phyloP scores from a whole-genome alignment of 805 yeast genomes.

The Clavispora carvajalis region DNA sequence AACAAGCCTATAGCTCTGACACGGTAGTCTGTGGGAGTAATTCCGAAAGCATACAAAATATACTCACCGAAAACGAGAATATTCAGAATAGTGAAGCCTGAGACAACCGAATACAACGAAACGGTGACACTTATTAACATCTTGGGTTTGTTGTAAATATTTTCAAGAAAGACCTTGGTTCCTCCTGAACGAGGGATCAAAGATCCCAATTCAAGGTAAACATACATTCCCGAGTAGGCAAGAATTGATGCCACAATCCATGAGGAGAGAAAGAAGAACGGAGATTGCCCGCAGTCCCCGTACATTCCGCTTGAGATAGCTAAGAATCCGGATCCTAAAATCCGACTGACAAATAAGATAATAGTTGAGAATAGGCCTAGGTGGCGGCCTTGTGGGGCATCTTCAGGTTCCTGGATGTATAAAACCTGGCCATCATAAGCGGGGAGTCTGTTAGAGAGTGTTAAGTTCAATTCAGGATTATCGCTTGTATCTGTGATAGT shows the following conservation, averaged over 20 bases:
- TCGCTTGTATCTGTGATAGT: neutral
- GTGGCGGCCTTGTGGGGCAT: conserved; percentile 70
- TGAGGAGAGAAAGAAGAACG: conserved; percentile 50
- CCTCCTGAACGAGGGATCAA: conserved; percentile 74
- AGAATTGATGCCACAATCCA: conserved; percentile 61
- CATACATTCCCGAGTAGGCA: conserved; percentile 62
- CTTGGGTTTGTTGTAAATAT: conserved; percentile 56
- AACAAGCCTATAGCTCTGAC: conserved; percentile 29
- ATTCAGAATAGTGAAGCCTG: conserved; percentile 53
- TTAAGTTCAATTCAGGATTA: conserved; percentile 6
- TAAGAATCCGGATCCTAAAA: conserved; percentile 75
- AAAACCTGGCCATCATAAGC: conserved; percentile 5
- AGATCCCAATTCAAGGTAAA: conserved; percentile 66
- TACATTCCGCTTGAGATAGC: conserved; percentile 66
- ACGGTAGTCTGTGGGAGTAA: conserved; percentile 31
- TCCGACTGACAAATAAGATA: conserved; percentile 59
- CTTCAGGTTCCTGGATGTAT: conserved; percentile 37
- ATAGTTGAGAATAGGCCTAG: conserved; percentile 64
- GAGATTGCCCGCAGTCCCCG: conserved; percentile 64
- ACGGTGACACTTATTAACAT: conserved; percentile 49
- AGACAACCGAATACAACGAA: conserved; percentile 44
- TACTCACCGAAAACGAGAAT: conserved; percentile 62
- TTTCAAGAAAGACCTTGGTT: conserved; percentile 65
- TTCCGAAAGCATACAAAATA: conserved; percentile 40
- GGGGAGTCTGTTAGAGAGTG: neutral